Evolutionary conservation across 805 yeast genomes (phyloP), one percentile per base, ranked within the genome.

Genomic region (Nakazawaea wyomingensis): DNA sequence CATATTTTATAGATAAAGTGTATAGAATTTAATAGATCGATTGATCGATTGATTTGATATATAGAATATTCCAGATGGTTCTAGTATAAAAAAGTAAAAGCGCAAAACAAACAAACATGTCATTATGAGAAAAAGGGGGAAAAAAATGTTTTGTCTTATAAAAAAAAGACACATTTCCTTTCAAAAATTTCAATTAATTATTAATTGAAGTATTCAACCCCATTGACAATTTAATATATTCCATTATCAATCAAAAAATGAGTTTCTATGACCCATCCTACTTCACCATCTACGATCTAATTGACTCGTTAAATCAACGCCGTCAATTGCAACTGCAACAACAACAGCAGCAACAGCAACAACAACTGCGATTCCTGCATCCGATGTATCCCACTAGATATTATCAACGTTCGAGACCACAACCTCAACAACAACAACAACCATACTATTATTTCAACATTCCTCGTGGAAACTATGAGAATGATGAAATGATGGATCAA

Each of bases 371-470:
- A 21, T 29, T 26, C 29, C 29, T 21, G n/a, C 34, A 30, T 31
- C 34, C 41, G 34, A n/a, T 30, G n/a, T 20, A 36, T 18, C 44
- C 39, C 8, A 11, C n/a, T 14, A 11, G 39, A 14, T 32, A 30
- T 21, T 26, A 22, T 29, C 22, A 19, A 21, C 27, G 16, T 10
- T 14, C 26, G 26, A 27, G 28, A 34, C 16, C 37, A 20, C 37
- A n/a, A 32, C n/a, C 27, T 9, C 27, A 24, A 24, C 27, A 9
- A 11, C 27, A 19, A 16, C 35, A 29, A 14, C 40, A 36, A 24
- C 41, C 42, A 5, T 38, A 37, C 14, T 37, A 38, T 24, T 43
- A 43, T 29, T 43, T 17, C 31, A 28, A 26, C 21, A 11, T 22
- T 13, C 32, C 37, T 5, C 21, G 14, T 2, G 34, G n/a, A n/a